phyloP scores from a whole-genome alignment of 139 green algal species.

The Coccomyxa sp. region DNA sequence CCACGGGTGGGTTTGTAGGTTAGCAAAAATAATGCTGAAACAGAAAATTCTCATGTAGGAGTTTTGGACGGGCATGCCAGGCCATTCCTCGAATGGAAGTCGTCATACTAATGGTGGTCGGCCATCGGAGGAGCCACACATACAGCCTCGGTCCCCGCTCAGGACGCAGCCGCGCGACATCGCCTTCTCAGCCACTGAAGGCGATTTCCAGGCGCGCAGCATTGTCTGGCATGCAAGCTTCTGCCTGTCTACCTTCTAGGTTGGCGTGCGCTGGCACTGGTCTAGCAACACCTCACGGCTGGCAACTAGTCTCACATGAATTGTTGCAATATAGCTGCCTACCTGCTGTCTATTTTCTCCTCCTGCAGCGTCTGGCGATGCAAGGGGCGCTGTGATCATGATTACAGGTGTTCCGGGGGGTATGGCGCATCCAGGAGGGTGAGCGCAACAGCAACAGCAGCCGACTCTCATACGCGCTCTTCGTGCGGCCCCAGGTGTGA shows the following conservation, averaged over 20 bases:
- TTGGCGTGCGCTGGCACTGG: background rate
- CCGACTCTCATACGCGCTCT: conserved; percentile 64
- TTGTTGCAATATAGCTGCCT: background rate
- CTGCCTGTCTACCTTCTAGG: background rate
- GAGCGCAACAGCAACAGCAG: conserved; percentile 10
- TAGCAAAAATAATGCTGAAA: too few relatives aligned
- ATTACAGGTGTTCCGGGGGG: conserved; percentile 65
- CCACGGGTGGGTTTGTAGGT: conserved; percentile 2
- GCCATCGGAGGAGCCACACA: background rate
- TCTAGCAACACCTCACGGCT: background rate
- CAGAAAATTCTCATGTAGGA: too few relatives aligned
- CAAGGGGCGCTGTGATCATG: background rate
- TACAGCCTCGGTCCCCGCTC: conserved; percentile 14
- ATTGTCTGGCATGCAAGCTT: too few relatives aligned
- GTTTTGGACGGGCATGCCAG: background rate
- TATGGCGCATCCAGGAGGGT: conserved; percentile 71
- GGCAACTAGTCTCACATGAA: background rate
- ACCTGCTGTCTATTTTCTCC: background rate
- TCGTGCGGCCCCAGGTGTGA: conserved; percentile 48
- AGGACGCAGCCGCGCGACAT: conserved; percentile 50
- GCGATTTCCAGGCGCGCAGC: conserved; percentile 69
- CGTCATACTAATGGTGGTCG: background rate
- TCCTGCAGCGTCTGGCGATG: background rate
- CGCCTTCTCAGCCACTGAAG: conserved; percentile 64
- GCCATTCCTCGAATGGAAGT: too few relatives aligned